phyloP scores from a whole-genome alignment of 2,329 filamentous ascomycete species.

The Fusarium temperatum region DNA sequence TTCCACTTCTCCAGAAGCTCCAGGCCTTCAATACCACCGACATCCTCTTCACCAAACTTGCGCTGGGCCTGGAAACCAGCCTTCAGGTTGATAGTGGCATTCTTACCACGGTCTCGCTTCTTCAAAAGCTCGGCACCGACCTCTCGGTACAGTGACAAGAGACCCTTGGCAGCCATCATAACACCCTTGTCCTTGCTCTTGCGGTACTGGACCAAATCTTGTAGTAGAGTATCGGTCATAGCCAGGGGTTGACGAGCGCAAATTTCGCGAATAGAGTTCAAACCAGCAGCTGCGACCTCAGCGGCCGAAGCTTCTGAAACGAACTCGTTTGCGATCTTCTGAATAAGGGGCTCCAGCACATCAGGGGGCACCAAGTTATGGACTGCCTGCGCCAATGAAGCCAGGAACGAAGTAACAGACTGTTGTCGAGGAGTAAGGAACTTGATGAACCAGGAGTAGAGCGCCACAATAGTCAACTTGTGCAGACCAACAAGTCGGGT shows the following conservation, averaged over 20 bases:
- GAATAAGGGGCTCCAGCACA: constrained; percentile 85
- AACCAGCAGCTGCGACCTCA: constrained; percentile 89
- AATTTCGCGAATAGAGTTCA: constrained; percentile 95
- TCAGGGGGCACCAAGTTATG: constrained; percentile 94
- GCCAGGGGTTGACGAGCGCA: constrained; percentile 93
- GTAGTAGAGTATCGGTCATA: constrained; percentile 94
- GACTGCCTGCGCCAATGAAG: constrained; percentile 89
- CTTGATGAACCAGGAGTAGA: constrained; percentile 98
- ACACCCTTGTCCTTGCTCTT: constrained; percentile 98
- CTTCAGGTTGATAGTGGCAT: constrained; percentile 83
- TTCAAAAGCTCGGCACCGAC: constrained; percentile 88
- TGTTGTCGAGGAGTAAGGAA: constrained; percentile 88
- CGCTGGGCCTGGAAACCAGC: constrained; percentile 78
- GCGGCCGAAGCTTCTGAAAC: constrained; percentile 92
- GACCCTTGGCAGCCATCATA: constrained; percentile 97
- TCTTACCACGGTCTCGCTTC: constrained; percentile 90
- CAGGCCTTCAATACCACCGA: constrained; percentile 87
- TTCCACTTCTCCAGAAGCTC: constrained; percentile 95
- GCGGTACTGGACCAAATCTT: constrained; percentile 94
- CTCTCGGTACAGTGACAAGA: constrained; percentile 90
- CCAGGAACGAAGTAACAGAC: constrained; percentile 91
- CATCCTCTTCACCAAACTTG: constrained; percentile 83
- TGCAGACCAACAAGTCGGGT: constrained; percentile 92
- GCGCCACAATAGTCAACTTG: constrained; percentile 85
- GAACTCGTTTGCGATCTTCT: constrained; percentile 98